Evolutionary conservation across 345 rosid species (phyloP).

Genomic region (Viola odorata): DNA sequence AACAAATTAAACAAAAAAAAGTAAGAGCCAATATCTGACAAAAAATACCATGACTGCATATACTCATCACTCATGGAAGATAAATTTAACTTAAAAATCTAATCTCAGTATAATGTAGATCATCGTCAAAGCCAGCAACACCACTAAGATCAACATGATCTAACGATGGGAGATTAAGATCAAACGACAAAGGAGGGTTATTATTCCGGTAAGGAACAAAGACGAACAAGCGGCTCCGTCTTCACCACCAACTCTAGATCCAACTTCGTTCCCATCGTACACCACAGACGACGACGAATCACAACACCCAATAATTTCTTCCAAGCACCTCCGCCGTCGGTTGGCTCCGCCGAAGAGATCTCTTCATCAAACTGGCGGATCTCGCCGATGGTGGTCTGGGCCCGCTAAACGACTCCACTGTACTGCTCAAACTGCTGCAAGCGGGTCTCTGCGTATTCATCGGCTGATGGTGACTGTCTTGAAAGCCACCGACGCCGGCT

Average conservation of each 20-base stretch:
- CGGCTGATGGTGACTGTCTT: conserved; percentile 11
- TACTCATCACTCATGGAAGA: too few relatives aligned
- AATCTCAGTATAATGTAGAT: conserved; percentile 47
- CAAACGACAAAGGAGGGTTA: conserved; percentile 41
- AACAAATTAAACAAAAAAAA: too few relatives aligned
- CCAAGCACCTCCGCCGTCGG: conserved; percentile 66
- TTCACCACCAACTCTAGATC: too few relatives aligned
- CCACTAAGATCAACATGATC: conserved; percentile 40
- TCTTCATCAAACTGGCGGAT: conserved; percentile 1
- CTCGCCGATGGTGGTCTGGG: conserved; percentile 42
- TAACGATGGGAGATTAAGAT: conserved; percentile 87
- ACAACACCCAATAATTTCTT: conserved; percentile 84
- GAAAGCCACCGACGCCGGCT: background rate
- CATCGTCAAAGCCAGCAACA: conserved; percentile 36
- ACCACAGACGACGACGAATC: conserved; percentile 91
- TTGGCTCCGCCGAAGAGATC: conserved; percentile 22
- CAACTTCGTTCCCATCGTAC: conserved; percentile 38
- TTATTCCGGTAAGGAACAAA: conserved; percentile 17
- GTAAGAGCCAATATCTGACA: too few relatives aligned
- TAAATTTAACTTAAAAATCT: too few relatives aligned
- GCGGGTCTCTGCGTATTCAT: conserved; percentile 61
- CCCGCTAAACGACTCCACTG: conserved; percentile 88
- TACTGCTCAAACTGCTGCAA: conserved; percentile 88
- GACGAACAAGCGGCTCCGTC: conserved; percentile 37
- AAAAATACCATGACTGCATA: too few relatives aligned